phyloP scores from a whole-genome alignment of 2,329 filamentous ascomycete species.

The Neurospora sp. region DNA sequence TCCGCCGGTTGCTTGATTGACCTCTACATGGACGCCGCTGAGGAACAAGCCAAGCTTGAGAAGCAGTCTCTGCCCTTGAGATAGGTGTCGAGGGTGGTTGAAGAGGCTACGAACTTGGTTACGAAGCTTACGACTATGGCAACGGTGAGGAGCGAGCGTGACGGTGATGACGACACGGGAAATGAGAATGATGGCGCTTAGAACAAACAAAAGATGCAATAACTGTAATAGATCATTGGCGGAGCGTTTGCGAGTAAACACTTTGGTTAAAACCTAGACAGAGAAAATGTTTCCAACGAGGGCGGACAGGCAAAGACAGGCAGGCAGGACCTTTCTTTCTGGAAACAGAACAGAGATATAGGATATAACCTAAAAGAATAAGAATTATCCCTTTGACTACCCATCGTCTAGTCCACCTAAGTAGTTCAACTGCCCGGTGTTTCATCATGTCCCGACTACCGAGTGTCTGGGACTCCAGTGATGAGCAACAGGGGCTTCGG shows the following conservation, averaged over 20 bases:
- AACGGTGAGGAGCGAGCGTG: neutral
- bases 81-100: constrained; percentile 8
- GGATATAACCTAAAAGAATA: neutral
- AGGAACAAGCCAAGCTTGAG: constrained; percentile 31
- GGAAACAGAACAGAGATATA: neutral
- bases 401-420: neutral
- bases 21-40: constrained; percentile 82
- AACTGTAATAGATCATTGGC: neutral
- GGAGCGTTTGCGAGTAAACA: neutral
- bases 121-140: neutral
- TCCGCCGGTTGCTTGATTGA: constrained; percentile 91
- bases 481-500: neutral
- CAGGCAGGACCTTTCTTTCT: neutral
- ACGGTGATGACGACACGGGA: neutral
- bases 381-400: neutral
- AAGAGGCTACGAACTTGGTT: neutral
- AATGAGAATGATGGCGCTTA: neutral
- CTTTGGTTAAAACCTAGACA: neutral
- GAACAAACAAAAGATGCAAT: neutral
- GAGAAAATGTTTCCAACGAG: neutral
- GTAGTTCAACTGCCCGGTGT: neutral
- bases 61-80: constrained; percentile 17
- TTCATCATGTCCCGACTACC: neutral
- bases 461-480: neutral
- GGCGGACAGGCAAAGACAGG: neutral